Evolutionary conservation across 495 filamentous ascomycete genomes (phyloP), one percentile per base, ranked within the genome.

Genomic region (Letharia lupina): DNA sequence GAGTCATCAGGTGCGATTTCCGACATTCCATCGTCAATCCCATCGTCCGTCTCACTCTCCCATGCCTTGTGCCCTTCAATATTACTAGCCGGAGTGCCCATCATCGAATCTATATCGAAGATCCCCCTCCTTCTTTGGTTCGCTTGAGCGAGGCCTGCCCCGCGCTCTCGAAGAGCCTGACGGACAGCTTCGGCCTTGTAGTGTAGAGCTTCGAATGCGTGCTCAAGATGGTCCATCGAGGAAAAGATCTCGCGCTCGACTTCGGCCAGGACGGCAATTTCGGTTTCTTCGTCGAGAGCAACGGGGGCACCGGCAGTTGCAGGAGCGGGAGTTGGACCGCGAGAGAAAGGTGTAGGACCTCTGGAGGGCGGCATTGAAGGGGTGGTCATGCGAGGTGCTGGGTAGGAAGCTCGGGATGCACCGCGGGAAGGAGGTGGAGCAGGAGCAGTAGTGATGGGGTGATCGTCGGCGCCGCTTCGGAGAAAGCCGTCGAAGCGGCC

Each of bases 401-500:
- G 31, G 15, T 57, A 37, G 39, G 54, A 77, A 37, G 81, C 78
- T 15, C 84, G 80, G 23, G 86, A 87, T 23, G 69, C 61, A 63
- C 73, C 69, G 41, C 79, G 76, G n/a, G 76, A 77, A 39, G 79
- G 77, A 47, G 69, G 64, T 39, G 75, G 74, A 11, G 35, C 65
- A 40, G 75, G 74, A 8, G 35, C 63, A 39, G 69, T 73, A 3
- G 71, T 71, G 31, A 73, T 67, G 54, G 81, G 70, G 18, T 78
- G 68, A 64, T 83, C 83, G 70, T 96, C 92, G 42, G 89, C 90
- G n/a, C 93, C 93, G 54, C 90, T 93, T 84, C 93, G 94, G 28
- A 98, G 84, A 78, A 98, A 98, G 7, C 93, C 93, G 73, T 98
- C 94, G 72, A 99, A 98, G 47, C 93, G 91, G 37, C 95, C 95